phyloP scores from a whole-genome alignment of 2,329 filamentous ascomycete species.

The Arthrobotrys entomopaga region DNA sequence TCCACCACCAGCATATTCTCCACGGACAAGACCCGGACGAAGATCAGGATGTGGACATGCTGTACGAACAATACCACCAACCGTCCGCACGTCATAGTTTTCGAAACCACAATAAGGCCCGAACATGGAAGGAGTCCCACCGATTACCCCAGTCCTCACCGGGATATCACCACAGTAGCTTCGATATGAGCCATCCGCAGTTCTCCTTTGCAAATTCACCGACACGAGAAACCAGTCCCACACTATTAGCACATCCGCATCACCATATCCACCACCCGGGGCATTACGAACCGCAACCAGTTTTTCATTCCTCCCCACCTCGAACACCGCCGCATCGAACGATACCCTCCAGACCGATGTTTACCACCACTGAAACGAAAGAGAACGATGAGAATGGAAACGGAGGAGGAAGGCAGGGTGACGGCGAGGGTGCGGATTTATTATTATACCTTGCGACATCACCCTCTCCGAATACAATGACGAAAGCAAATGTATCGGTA shows the following conservation, averaged over 20 bases:
- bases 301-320: slow-evolving; percentile 72
- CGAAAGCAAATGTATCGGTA: slow-evolving; percentile 61
- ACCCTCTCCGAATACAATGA: slow-evolving; percentile 77
- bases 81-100: slow-evolving; percentile 36
- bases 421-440: slow-evolving; percentile 81
- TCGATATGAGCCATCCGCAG: slow-evolving; percentile 61
- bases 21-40: slow-evolving; percentile 51
- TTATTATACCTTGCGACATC: slow-evolving; percentile 88
- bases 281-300: slow-evolving; percentile 58
- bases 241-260: slow-evolving; percentile 67
- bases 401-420: slow-evolving; percentile 66
- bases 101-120: slow-evolving; percentile 37
- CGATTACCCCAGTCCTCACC: slow-evolving; percentile 58
- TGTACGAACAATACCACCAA: slow-evolving; percentile 31
- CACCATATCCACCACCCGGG: slow-evolving; percentile 67
- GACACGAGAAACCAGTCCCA: slow-evolving; percentile 61
- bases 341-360: slow-evolving; percentile 76
- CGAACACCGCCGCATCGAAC: slow-evolving; percentile 73
- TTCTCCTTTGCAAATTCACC: slow-evolving; percentile 65
- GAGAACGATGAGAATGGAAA: slow-evolving; percentile 62
- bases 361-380: slow-evolving; percentile 80
- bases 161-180: slow-evolving; percentile 60
- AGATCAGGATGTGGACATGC: slow-evolving; percentile 48
- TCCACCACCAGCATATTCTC: slow-evolving; percentile 42
- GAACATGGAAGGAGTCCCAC: slow-evolving; percentile 56